Percentiles rank a stretch among this genome's conserved stretches.
These are phyloP conservation scores for Emergomyces pasteurianus DNA, from an alignment of 2,329 filamentous ascomycete genomes.

Conservation along the genomic window DNA sequence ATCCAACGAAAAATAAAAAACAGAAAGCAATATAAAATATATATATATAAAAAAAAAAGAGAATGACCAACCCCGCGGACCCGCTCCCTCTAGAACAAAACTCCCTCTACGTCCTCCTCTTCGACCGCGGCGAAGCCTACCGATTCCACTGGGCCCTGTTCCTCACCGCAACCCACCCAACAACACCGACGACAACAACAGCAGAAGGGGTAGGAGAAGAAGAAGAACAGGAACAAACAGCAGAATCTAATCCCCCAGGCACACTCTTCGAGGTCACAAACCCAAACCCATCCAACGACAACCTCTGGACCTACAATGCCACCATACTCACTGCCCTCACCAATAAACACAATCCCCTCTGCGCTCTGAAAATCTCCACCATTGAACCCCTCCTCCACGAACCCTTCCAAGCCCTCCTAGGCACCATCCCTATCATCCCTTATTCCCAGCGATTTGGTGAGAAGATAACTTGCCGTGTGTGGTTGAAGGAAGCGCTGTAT, in stretches of 20 bases:
- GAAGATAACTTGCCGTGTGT: slow-evolving; percentile 13
- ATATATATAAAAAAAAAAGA: background rate
- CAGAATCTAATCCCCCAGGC: slow-evolving; percentile 4
- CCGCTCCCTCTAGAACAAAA: slow-evolving; percentile 6
- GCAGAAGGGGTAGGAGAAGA: background rate
- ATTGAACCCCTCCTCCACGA: slow-evolving; percentile 12
- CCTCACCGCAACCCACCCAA: slow-evolving; percentile 7
- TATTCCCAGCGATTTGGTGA: slow-evolving; percentile 14
- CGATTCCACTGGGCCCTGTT: slow-evolving; percentile 17
- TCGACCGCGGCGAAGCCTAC: slow-evolving; percentile 10
- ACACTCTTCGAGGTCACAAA: slow-evolving; percentile 14
- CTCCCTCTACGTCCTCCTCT: slow-evolving; percentile 15
- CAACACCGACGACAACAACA: background rate
- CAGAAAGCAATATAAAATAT: background rate
- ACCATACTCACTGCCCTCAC: slow-evolving; percentile 4
- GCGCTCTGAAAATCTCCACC: slow-evolving; percentile 14
- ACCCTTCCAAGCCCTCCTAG: slow-evolving; percentile 10
- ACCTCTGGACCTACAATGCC: slow-evolving; percentile 11
- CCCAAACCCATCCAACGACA: slow-evolving; percentile 2
- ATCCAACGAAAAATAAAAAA: no score
- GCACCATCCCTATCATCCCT: slow-evolving; percentile 8
- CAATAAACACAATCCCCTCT: slow-evolving; percentile 5
- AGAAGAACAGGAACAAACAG: background rate
- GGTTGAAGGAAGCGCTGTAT: slow-evolving; percentile 17
- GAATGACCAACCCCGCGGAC: background rate